Evolutionary conservation across 2,329 filamentous ascomycete species (phyloP).

Genomic region (Tolypocladium guangdongense): DNA sequence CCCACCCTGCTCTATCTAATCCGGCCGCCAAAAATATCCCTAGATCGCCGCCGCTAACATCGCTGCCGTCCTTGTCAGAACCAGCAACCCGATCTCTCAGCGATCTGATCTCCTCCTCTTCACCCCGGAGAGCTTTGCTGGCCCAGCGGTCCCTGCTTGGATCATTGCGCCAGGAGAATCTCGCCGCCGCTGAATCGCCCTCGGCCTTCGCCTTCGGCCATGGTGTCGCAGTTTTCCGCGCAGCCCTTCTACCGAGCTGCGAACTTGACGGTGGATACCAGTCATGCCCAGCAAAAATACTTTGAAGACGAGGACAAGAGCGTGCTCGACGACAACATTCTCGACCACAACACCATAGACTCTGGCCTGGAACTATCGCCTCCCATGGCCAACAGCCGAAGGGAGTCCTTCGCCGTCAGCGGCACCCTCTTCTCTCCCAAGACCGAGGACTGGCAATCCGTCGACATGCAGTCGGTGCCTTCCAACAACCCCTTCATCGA

Average conservation of each 20-base stretch:
- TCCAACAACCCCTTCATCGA: constrained; percentile 55
- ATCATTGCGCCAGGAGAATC: neutral
- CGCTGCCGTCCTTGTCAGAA: neutral
- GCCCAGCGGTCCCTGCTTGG: neutral
- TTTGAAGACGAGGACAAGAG: constrained; percentile 51
- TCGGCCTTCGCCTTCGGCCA: constrained; percentile 17
- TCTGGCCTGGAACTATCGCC: constrained; percentile 54
- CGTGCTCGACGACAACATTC: constrained; percentile 49
- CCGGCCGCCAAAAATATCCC: neutral
- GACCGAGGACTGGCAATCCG: constrained; percentile 51
- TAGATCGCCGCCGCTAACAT: neutral
- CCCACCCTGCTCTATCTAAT: neutral
- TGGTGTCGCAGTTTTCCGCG: constrained; percentile 41
- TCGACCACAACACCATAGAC: constrained; percentile 48
- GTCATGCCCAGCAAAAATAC: constrained; percentile 37
- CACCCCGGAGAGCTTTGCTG: neutral
- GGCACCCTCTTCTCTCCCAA: constrained; percentile 52
- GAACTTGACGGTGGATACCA: constrained; percentile 42
- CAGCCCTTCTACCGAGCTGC: constrained; percentile 39
- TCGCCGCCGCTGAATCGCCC: neutral
- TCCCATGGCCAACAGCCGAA: constrained; percentile 49
- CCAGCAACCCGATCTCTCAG: neutral
- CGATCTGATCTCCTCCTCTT: neutral
- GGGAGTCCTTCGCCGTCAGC: constrained; percentile 51
- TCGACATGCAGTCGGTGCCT: constrained; percentile 53